Percentiles rank a stretch among this genome's conserved stretches.
Conservation (phyloP, 2,329 filamentous ascomycete species). For the Alternaria solani region DNA sequence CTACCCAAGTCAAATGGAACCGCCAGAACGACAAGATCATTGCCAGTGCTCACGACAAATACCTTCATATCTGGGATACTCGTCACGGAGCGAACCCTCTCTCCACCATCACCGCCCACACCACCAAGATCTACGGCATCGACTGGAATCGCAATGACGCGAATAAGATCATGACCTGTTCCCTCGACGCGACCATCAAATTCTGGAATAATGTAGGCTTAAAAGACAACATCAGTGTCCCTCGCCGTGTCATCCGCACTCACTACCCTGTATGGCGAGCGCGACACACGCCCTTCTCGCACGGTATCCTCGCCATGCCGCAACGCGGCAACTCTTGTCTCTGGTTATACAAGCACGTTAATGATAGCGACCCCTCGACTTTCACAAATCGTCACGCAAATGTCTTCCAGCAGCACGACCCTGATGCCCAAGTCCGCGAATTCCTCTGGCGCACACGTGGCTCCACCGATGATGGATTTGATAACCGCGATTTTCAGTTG, state of each 20-base stretch:
- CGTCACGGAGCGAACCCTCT: constrained; percentile 79
- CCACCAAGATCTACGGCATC: constrained; percentile 92
- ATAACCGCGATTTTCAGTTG: constrained; percentile 88
- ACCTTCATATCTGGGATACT: constrained; percentile 89
- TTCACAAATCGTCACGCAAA: constrained; percentile 49
- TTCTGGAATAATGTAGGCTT: constrained; percentile 82
- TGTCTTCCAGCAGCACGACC: constrained; percentile 63
- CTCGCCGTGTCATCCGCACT: constrained; percentile 74
- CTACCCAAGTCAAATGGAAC: constrained; percentile 95
- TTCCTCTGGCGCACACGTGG: constrained; percentile 89
- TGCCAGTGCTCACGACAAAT: constrained; percentile 89
- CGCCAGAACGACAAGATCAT: constrained; percentile 85
- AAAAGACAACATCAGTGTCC: constrained; percentile 54
- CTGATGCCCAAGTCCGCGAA: constrained; percentile 74
- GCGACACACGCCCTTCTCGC: constrained; percentile 88
- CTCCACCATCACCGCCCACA: constrained; percentile 84
- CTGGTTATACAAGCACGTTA: constrained; percentile 78
- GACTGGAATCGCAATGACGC: constrained; percentile 87
- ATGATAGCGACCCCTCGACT: constrained; percentile 46
- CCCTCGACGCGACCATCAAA: constrained; percentile 89
- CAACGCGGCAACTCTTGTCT: constrained; percentile 86
- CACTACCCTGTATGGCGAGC: constrained; percentile 91
- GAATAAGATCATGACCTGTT: constrained; percentile 82
- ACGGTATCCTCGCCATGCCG: constrained; percentile 87
- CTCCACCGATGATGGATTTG: constrained; percentile 68